Percentiles rank a stretch among this genome's conserved stretches.
Evolutionary conservation across 2,329 filamentous ascomycete species (phyloP).

Genomic region (Trichothecium roseum): DNA sequence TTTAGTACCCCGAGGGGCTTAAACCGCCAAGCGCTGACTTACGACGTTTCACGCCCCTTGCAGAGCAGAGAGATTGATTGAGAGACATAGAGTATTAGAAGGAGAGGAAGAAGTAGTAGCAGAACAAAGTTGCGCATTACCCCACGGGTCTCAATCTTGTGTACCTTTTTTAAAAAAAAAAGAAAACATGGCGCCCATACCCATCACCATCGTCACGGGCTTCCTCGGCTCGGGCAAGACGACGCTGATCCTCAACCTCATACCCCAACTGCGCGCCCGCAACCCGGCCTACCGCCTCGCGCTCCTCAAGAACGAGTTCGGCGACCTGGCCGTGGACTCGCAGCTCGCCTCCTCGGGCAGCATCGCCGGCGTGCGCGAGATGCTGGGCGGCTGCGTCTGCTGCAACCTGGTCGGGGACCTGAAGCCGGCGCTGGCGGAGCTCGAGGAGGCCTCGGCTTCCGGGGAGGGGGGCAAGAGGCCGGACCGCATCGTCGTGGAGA

Average conservation of each 20-base stretch:
- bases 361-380: conserved; percentile 81
- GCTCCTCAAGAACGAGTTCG: conserved; percentile 96
- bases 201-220: conserved; percentile 90
- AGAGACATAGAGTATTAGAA: too few relatives aligned
- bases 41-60: too few relatives aligned
- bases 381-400: conserved; percentile 96
- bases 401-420: conserved; percentile 96
- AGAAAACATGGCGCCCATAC: conserved; percentile 55
- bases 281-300: conserved; percentile 75
- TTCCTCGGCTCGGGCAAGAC: conserved; percentile 96
- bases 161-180: too few relatives aligned
- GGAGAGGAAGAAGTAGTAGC: too few relatives aligned
- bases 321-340: conserved; percentile 86
- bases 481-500: conserved; percentile 90
- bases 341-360: conserved; percentile 75
- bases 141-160: not conserved
- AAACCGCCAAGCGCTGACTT: too few relatives aligned
- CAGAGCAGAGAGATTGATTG: too few relatives aligned
- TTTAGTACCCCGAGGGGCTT: too few relatives aligned
- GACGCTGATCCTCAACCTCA: conserved; percentile 85
- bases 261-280: conserved; percentile 73
- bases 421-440: conserved; percentile 65
- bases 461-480: too few relatives aligned
- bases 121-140: too few relatives aligned
- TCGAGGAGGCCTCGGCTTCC: conserved; percentile 45